phyloP scores from a whole-genome alignment of 257 asterid genomes.

The Forsythia viridissima region DNA sequence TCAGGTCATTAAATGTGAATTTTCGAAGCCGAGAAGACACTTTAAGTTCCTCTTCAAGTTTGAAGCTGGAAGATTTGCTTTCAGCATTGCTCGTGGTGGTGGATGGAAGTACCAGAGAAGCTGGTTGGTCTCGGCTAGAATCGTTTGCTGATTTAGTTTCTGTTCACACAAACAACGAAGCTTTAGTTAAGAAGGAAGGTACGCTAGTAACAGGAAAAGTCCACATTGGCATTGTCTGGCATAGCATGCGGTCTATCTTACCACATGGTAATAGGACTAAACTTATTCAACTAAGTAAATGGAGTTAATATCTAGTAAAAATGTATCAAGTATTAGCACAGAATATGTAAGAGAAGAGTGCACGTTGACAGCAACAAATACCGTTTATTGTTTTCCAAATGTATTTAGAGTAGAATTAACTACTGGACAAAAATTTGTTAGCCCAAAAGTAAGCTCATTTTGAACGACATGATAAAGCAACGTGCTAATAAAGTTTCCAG shows the following conservation, averaged over 20 bases:
- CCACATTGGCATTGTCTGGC: neutral
- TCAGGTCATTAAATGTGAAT: slow-evolving; percentile 63
- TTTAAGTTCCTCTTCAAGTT: slow-evolving; percentile 68
- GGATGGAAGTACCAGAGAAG: slow-evolving; percentile 44
- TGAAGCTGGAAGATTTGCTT: slow-evolving; percentile 60
- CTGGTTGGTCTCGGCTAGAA: slow-evolving; percentile 50
- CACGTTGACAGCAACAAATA: neutral
- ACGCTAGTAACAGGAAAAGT: neutral
- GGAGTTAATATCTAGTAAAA: neutral
- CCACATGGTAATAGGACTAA: neutral
- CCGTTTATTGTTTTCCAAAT: neutral
- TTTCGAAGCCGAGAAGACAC: slow-evolving; percentile 64
- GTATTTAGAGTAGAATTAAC: neutral
- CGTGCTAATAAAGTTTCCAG: neutral
- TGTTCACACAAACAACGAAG: slow-evolving; percentile 25
- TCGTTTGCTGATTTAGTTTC: slow-evolving; percentile 59
- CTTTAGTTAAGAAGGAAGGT: slow-evolving; percentile 1
- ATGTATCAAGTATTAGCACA: neutral
- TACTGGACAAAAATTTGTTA: neutral
- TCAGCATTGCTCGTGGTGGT: slow-evolving; percentile 63
- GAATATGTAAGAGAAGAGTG: neutral
- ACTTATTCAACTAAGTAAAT: neutral
- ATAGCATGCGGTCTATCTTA: neutral
- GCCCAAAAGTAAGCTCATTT: neutral
- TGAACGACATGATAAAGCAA: neutral